Evolutionary conservation across 1,284 basidiomycete genomes (phyloP), one percentile per base, ranked within the genome.

Genomic region (Boletus semigastroideus): DNA sequence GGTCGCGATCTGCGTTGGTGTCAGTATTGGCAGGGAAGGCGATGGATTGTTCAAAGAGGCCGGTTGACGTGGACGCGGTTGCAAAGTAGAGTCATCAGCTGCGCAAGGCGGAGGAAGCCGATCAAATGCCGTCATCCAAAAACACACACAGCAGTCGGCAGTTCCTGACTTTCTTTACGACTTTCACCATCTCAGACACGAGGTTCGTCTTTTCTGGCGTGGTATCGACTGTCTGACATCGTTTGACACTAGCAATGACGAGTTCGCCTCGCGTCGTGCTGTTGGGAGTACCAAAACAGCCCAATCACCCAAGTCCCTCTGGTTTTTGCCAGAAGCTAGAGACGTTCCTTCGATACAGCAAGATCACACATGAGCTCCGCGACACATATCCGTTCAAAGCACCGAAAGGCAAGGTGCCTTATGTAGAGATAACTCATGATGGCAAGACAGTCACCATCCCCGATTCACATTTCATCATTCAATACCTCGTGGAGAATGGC

Each of bases 31-130:
- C 54, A 2, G 74, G 61, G n/a, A 90, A 72, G 1, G 60, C 46
- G 59, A 84, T 45, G 22, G 54, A 51, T 54, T 90, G 82, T 48
- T 72, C 73, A 9, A 77, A 76, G 46, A 79, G 72, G 11, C 82
- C 79, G 14, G 80, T 80, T 11, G 83, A 78, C 4, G 88, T 89
- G 13, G 84, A 86, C 6, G 90, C 87, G 40, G 83, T 84, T 11
- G 89, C 88, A 65, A 92, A 92, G 70, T 90, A 90, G 53, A 92
- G 82, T n/a, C n/a, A n/a, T 31, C 10, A n/a, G n/a, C n/a, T n/a
- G n/a, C n/a, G n/a, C n/a, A n/a, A n/a, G n/a, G n/a, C n/a, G n/a
- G n/a, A n/a, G n/a, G n/a, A n/a, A n/a, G n/a, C n/a, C n/a, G n/a
- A n/a, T n/a, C n/a, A n/a, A n/a, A n/a, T n/a, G n/a, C n/a, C n/a